A percentile compares a stretch with the other conserved stretches of the same genome.
These are phyloP conservation scores for Xylariaceae sp. DNA, from an alignment of 2,329 filamentous ascomycete species.

Conservation along the genomic window DNA sequence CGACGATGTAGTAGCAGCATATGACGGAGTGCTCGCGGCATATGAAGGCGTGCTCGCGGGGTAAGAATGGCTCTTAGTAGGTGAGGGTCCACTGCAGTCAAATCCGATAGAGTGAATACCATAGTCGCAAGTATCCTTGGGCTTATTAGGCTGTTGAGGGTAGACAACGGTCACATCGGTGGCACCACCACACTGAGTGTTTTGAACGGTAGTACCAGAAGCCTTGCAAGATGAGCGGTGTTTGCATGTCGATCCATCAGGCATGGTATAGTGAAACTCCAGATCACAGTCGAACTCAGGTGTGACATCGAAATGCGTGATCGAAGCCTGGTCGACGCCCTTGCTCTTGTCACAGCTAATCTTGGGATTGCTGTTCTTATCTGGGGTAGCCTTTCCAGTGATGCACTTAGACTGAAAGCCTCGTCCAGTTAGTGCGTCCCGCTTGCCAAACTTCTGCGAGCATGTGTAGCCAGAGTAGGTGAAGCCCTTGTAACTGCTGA, in stretches of 20 bases:
- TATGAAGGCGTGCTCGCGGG: slow-evolving; percentile 29
- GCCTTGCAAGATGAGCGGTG: slow-evolving; percentile 72
- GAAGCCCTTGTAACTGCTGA: slow-evolving; percentile 74
- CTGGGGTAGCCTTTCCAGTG: slow-evolving; percentile 56
- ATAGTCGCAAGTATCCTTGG: slow-evolving; percentile 68
- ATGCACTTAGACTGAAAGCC: slow-evolving; percentile 65
- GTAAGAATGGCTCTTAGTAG: slow-evolving; percentile 38
- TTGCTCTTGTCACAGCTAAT: slow-evolving; percentile 58
- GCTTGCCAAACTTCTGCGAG: slow-evolving; percentile 62
- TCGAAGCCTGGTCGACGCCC: slow-evolving; percentile 69
- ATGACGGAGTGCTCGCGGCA: slow-evolving; percentile 33
- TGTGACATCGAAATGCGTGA: slow-evolving; percentile 74
- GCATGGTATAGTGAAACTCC: slow-evolving; percentile 87
- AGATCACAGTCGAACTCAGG: slow-evolving; percentile 78
- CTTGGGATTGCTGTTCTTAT: slow-evolving; percentile 58
- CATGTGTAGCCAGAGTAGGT: slow-evolving; percentile 76
- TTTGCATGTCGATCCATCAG: slow-evolving; percentile 81
- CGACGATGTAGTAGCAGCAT: slow-evolving; percentile 8
- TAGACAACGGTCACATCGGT: slow-evolving; percentile 76
- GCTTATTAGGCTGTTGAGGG: slow-evolving; percentile 62
- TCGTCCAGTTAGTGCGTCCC: slow-evolving; percentile 60
- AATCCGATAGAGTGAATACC: slow-evolving; percentile 77
- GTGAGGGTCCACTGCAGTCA: slow-evolving; percentile 63
- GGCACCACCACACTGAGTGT: slow-evolving; percentile 92
- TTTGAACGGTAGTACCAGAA: slow-evolving; percentile 73